Conservation (phyloP, 2,329 filamentous ascomycete species). For the Colletotrichum orbiculare region DNA sequence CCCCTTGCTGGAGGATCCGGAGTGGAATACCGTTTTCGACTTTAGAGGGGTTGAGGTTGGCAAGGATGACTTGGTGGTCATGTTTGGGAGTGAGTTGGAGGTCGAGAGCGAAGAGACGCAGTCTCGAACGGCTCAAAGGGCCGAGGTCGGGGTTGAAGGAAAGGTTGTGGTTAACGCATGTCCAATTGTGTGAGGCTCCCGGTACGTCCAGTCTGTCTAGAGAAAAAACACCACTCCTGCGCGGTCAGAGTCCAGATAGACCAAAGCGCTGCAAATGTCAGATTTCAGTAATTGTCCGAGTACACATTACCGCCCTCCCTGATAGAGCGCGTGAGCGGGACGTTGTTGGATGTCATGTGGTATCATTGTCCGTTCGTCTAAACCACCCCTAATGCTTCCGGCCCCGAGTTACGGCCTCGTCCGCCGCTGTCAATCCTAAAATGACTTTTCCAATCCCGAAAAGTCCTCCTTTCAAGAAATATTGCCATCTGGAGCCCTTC, state of each 20-base stretch:
- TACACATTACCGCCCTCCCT: not conserved
- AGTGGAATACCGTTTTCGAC: constrained; percentile 51
- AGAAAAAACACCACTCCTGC: too few species aligned
- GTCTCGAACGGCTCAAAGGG: not conserved
- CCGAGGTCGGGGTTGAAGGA: not conserved
- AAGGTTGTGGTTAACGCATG: too few species aligned
- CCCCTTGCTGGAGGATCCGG: constrained; percentile 45
- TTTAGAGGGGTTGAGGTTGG: constrained; percentile 48
- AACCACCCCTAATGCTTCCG: too few species aligned
- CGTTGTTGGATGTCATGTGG: not conserved
- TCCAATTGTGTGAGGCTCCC: too few species aligned
- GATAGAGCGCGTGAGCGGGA: not conserved
- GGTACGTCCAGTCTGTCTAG: too few species aligned
- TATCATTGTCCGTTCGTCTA: not conserved
- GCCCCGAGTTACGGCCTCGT: too few species aligned
- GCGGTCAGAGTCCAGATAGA: too few species aligned
- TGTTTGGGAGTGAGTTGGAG: not conserved
- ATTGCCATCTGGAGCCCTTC: not conserved
- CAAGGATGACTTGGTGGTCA: constrained; percentile 3
- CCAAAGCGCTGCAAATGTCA: not conserved
- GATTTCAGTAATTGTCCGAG: not conserved
- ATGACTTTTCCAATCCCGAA: too few species aligned
- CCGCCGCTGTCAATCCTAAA: too few species aligned
- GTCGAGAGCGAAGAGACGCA: not conserved
- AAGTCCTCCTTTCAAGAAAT: too few species aligned